These are phyloP conservation scores for Phylloboletellus chloephorus DNA, from an alignment of 1,284 basidiomycete species.

Conservation along the genomic window DNA sequence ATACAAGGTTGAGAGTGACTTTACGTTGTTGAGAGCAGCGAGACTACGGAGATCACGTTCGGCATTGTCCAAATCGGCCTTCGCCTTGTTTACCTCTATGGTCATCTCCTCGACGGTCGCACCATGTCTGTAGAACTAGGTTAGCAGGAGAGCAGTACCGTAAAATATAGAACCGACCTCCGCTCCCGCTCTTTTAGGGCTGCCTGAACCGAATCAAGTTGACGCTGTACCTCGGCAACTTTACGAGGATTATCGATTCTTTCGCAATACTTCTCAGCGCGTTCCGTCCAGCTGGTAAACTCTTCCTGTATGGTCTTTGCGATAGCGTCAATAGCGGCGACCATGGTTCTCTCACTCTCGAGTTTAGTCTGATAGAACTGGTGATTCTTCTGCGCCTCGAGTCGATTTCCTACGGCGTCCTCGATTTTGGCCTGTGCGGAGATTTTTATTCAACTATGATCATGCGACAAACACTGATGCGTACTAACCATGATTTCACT, in stretches of 20 bases:
- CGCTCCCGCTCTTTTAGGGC: conserved; percentile 69
- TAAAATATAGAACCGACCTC: conserved; percentile 39
- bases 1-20: conserved; percentile 4
- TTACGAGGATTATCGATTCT: conserved; percentile 55
- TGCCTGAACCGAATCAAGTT: conserved; percentile 57
- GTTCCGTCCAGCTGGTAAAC: conserved; percentile 59
- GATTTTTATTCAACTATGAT: background rate
- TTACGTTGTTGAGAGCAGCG: conserved; percentile 58
- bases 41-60: conserved; percentile 60
- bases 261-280: conserved; percentile 61
- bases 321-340: conserved; percentile 40
- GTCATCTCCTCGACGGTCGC: conserved; percentile 75
- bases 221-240: conserved; percentile 51
- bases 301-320: conserved; percentile 52
- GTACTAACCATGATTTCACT: conserved; percentile 39
- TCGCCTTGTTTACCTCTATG: conserved; percentile 59
- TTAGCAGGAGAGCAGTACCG: conserved; percentile 1
- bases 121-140: conserved; percentile 51
- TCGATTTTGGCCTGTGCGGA: conserved; percentile 39
- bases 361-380: conserved; percentile 48
- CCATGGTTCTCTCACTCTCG: conserved; percentile 37
- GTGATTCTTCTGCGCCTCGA: conserved; percentile 43
- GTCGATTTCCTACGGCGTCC: conserved; percentile 40
- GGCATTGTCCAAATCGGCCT: conserved; percentile 50
- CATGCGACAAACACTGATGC: background rate